Evolutionary conservation across 2,329 filamentous ascomycete species (phyloP), one percentile per base, ranked within the genome.

Genomic region (Xylaria sp.): DNA sequence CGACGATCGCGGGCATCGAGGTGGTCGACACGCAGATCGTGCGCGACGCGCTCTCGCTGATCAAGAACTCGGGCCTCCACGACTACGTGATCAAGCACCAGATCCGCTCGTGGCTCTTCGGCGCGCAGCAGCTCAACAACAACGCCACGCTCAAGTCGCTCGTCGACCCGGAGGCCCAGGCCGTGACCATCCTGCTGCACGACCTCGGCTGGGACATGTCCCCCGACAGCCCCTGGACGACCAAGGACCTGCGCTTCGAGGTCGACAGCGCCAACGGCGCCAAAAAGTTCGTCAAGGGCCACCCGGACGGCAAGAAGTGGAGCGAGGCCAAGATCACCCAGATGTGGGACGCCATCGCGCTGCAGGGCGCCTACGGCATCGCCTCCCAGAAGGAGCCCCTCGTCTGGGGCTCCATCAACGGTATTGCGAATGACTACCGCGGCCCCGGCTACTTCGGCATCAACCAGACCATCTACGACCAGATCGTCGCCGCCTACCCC

Each of bases 171-270:
- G 65, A 70, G 54, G 65, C 65, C 18, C 65, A 67, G 54, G 65
- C 65, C 46, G 4, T 72, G 48, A 68, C 63, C 50, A 68, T 66
- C 15, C 56, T 72, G 10, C 66, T 72, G 9, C 71, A 72, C 61
- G 71, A 72, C 20, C 66, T 72, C 32, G 71, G 71, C 61, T 72
- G 71, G 71, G 71, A 72, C 63, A 63, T 63, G 71, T 56, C 66
- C 39, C 52, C 65, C 39, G 51, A 64, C 58, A 70, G 68, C 57
- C 58, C 68, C 20, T 70, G 57, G 56, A 61, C 63, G 3, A 72
- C 62, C 51, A 57, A 57, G 23, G 61, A 65, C n/a, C 7, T 57
- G 28, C 68, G 68, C 58, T 72, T 72, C 56, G 70, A 72, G 66
- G 63, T 72, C 15, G 70, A 72, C 61, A 68, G 69, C 37, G 71